Evolutionary conservation across 768 basidiomycete genomes (phyloP).

Genomic region (Boletus speciosus): DNA sequence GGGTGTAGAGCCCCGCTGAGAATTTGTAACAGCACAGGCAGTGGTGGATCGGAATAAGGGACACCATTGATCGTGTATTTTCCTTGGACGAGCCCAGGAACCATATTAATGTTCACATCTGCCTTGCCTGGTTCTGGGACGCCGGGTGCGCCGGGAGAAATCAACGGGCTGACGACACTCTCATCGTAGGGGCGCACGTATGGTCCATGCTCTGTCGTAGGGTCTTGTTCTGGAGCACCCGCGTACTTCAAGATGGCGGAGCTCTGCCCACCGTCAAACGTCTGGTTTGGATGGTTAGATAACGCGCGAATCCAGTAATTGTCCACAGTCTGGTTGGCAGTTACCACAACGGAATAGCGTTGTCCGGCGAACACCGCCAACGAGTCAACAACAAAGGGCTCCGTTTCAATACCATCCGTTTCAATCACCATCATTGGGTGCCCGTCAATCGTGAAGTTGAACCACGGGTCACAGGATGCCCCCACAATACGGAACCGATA

Average conservation of each 20-base stretch:
- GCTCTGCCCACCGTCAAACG: slow-evolving; percentile 32
- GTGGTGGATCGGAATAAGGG: slow-evolving; percentile 29
- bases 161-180: slow-evolving; percentile 33
- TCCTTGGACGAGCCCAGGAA: slow-evolving; percentile 17
- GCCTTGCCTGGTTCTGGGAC: slow-evolving; percentile 34
- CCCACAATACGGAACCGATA: slow-evolving; percentile 38
- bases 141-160: slow-evolving; percentile 29
- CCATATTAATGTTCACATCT: slow-evolving; percentile 37
- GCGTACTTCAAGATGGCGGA: slow-evolving; percentile 42
- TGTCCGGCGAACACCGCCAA: slow-evolving; percentile 47
- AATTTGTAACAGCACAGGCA: slow-evolving; percentile 44
- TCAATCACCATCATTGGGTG: slow-evolving; percentile 47
- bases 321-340: slow-evolving; percentile 29
- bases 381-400: slow-evolving; percentile 40
- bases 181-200: slow-evolving; percentile 32
- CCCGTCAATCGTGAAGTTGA: slow-evolving; percentile 43
- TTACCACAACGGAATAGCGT: slow-evolving; percentile 46
- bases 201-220: slow-evolving; percentile 22
- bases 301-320: slow-evolving; percentile 44
- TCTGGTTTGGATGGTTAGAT: slow-evolving; percentile 2
- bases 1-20: slow-evolving; percentile 36
- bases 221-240: slow-evolving; percentile 36
- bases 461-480: slow-evolving; percentile 42
- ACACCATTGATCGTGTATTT: slow-evolving; percentile 28
- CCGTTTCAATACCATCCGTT: slow-evolving; percentile 38